Conservation (phyloP, 306 rosid species). For the Quercus agrifolia region DNA sequence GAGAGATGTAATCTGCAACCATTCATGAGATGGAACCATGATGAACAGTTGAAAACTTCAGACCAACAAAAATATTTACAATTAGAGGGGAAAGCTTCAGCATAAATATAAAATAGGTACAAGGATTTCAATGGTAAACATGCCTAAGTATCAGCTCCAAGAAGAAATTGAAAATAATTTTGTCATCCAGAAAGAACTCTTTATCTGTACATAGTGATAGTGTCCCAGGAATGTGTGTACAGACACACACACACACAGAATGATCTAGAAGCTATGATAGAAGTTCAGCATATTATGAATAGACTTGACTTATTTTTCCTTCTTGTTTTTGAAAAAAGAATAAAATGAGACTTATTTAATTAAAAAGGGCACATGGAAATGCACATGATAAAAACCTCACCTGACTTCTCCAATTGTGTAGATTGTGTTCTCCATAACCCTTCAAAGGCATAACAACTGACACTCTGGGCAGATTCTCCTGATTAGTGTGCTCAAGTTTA, state of each 20-base stretch:
- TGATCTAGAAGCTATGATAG: not conserved
- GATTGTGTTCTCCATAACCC: slow-evolving; percentile 98
- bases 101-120: slow-evolving; percentile 3
- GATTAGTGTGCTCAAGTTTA: slow-evolving; percentile 85
- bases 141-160: slow-evolving; percentile 12
- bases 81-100: slow-evolving; percentile 3
- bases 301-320: not conserved
- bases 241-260: not conserved
- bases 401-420: slow-evolving; percentile 96
- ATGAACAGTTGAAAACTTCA: slow-evolving; percentile 1
- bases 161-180: not conserved
- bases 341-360: not conserved
- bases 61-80: not conserved
- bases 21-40: slow-evolving; percentile 18
- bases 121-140: slow-evolving; percentile 1
- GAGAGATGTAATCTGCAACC: slow-evolving; percentile 84
- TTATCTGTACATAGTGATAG: not conserved
- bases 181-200: not conserved
- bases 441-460: slow-evolving; percentile 89
- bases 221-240: not conserved
- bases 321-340: not conserved
- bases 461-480: slow-evolving; percentile 75
- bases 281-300: too few relatives aligned
- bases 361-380: slow-evolving; percentile 9
- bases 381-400: slow-evolving; percentile 38